phyloP scores from a whole-genome alignment of 768 basidiomycete genomes.

The Tylopilus vinaceipallidus region DNA sequence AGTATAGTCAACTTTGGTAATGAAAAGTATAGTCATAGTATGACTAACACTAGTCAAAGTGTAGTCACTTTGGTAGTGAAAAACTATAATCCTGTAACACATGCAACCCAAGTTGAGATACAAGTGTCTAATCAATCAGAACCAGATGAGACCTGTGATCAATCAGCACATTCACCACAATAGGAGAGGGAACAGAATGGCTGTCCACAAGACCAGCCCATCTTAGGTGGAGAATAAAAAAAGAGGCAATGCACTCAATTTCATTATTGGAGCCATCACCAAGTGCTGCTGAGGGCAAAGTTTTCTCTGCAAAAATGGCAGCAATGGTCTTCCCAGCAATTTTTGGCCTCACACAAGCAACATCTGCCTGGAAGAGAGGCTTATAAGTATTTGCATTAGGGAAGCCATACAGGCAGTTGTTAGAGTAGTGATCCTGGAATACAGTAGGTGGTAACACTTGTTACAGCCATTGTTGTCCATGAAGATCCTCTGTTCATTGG shows the following conservation, averaged over 20 bases:
- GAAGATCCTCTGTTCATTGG: conserved; percentile 11
- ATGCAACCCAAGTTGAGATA: conserved; percentile 4
- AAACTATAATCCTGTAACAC: too few relatives aligned
- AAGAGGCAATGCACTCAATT: conserved; percentile 4
- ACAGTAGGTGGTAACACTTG: conserved; percentile 21
- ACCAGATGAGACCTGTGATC: conserved; percentile 32
- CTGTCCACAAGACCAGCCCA: conserved; percentile 14
- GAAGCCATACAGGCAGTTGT: conserved; percentile 20
- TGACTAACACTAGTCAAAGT: too few relatives aligned
- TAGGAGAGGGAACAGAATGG: not conserved
- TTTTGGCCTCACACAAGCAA: not conserved
- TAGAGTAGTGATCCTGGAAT: not conserved
- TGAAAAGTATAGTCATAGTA: too few relatives aligned
- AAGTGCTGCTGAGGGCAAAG: not conserved
- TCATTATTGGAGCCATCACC: not conserved
- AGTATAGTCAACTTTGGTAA: too few relatives aligned
- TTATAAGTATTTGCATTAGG: conserved; percentile 16
- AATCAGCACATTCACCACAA: conserved; percentile 20
- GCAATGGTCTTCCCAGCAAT: too few relatives aligned
- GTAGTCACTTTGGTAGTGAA: too few relatives aligned
- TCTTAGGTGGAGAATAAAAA: conserved; percentile 5
- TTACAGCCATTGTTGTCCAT: conserved; percentile 20
- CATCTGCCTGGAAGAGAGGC: not conserved
- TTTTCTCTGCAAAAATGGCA: not conserved
- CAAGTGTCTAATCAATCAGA: conserved; percentile 29